Evolutionary conservation across 2,329 filamentous ascomycete genomes (phyloP).

Genomic region (Bertia moriformis): DNA sequence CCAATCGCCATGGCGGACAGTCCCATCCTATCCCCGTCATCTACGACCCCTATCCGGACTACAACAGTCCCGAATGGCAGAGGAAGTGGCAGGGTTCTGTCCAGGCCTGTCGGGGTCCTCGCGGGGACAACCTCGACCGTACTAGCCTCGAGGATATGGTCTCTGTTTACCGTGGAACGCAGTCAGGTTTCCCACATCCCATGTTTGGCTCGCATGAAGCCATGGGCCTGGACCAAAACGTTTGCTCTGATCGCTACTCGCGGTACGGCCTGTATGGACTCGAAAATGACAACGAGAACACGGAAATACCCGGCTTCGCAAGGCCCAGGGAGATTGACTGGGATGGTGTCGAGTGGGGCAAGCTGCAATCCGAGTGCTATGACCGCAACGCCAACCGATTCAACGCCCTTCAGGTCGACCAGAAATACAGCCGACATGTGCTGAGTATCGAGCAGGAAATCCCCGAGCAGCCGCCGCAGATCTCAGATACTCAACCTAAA

Average conservation of each 20-base stretch:
- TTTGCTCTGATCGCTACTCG: conserved; percentile 55
- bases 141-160: neutral
- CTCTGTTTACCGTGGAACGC: neutral
- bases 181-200: conserved; percentile 42
- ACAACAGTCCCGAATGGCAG: neutral
- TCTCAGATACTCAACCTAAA: no score
- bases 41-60: neutral
- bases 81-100: neutral
- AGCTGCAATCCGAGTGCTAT: conserved; percentile 11
- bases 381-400: conserved; percentile 31
- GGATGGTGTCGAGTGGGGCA: conserved; percentile 9
- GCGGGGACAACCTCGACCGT: neutral
- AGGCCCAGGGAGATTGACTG: conserved; percentile 8
- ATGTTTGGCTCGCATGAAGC: conserved; percentile 45
- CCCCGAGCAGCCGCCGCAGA: no score
- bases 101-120: neutral
- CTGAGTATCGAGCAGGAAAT: no score
- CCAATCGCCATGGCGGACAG: neutral
- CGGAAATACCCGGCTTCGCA: neutral
- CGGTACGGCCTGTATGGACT: conserved; percentile 49
- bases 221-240: conserved; percentile 40
- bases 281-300: conserved; percentile 13
- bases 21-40: neutral
- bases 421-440: no score
- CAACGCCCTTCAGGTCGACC: no score